Evolutionary conservation across 1,284 basidiomycete genomes (phyloP).

Genomic region (Porodaedalea pini): DNA sequence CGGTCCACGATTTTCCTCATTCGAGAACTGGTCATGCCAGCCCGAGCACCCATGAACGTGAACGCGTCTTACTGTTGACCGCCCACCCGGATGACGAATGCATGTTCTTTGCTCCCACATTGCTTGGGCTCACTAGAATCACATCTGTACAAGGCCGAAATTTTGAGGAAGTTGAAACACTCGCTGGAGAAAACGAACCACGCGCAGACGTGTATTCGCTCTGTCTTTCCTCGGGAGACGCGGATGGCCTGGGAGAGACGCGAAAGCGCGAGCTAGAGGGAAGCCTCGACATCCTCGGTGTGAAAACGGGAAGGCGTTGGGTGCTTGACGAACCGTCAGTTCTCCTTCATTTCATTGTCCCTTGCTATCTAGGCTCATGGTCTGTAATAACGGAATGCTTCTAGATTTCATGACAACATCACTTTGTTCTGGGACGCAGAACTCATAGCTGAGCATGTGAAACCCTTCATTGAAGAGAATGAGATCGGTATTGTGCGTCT

Average conservation of each 20-base stretch:
- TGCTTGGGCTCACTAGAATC: constrained; percentile 46
- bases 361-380: not conserved
- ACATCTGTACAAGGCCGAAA: no score
- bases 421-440: constrained; percentile 61
- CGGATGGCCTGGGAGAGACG: constrained; percentile 71
- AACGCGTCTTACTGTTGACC: constrained; percentile 62
- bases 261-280: constrained; percentile 63
- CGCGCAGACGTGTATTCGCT: constrained; percentile 46
- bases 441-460: constrained; percentile 58
- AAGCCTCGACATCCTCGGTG: constrained; percentile 72
- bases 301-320: constrained; percentile 53
- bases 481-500: constrained; percentile 61
- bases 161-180: no score
- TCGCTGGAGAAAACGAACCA: no score
- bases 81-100: constrained; percentile 92
- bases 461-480: constrained; percentile 54
- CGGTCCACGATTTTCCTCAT: not conserved
- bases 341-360: constrained; percentile 9
- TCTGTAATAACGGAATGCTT: not conserved
- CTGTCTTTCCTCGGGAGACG: constrained; percentile 70
- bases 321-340: constrained; percentile 74
- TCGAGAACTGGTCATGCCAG: not conserved
- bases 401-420: constrained; percentile 71
- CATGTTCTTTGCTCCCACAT: constrained; percentile 86
- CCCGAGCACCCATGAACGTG: not conserved